These are phyloP conservation scores for Pythium graminicola DNA, from an alignment of 352 stramenopile genomes.

Conservation along the genomic window DNA sequence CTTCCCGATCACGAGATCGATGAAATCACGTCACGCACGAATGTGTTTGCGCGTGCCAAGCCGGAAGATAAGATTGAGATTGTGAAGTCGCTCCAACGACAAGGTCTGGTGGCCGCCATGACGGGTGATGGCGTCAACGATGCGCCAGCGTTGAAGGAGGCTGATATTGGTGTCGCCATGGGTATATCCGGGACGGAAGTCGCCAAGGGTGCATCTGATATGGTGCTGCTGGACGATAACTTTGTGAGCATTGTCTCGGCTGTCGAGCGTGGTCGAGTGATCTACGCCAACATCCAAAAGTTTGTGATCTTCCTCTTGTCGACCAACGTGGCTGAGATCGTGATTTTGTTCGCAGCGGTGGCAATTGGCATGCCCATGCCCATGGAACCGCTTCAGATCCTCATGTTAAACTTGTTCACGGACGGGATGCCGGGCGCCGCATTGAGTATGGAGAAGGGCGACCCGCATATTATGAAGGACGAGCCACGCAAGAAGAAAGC, in stretches of 20 bases:
- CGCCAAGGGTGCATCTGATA: conserved; percentile 97
- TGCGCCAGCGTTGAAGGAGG: conserved; percentile 89
- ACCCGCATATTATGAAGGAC: conserved; percentile 59
- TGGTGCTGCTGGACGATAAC: conserved; percentile 98
- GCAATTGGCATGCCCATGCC: conserved; percentile 64
- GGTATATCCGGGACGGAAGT: conserved; percentile 96
- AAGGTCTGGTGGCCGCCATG: conserved; percentile 88
- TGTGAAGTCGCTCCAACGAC: conserved; percentile 91
- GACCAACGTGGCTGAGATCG: conserved; percentile 95
- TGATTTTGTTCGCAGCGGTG: conserved; percentile 71
- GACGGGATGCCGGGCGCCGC: conserved; percentile 82
- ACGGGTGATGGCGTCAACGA: conserved; percentile 91
- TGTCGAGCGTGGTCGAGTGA: conserved; percentile 93
- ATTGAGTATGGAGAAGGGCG: conserved; percentile 64
- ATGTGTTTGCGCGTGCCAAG: conserved; percentile 94
- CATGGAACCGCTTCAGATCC: conserved; percentile 95
- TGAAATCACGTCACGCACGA: conserved; percentile 63
- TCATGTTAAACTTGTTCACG: conserved; percentile 99
- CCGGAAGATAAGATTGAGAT: conserved; percentile 96
- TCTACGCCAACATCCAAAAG: conserved; percentile 98
- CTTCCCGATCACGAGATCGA: conserved; percentile 78
- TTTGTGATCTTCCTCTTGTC: conserved; percentile 98
- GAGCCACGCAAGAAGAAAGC: conserved; percentile 48
- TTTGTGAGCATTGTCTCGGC: conserved; percentile 97
- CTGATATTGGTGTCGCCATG: conserved; percentile 97